Conservation (phyloP, 257 asterid species). For the Asclepias syriaca region DNA sequence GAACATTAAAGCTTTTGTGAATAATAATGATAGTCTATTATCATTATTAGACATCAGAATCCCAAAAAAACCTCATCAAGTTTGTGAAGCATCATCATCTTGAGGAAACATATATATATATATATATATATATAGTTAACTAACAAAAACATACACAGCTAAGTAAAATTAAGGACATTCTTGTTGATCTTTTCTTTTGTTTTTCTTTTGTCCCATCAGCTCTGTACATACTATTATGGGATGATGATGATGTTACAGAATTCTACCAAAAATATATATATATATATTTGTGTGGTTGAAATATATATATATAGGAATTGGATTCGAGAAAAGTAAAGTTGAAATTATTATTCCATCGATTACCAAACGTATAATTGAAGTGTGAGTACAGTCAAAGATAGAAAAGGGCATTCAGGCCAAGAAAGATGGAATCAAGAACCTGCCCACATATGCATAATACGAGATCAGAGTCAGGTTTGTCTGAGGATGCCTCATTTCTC, state of each 20-base stretch:
- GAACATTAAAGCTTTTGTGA: conserved; percentile 50
- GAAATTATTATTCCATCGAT: neutral
- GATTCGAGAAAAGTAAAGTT: no score
- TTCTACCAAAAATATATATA: no score
- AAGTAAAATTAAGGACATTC: neutral
- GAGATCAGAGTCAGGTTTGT: no score
- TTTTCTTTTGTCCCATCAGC: neutral
- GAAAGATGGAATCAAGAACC: conserved; percentile 2
- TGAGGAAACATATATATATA: neutral
- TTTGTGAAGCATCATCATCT: neutral
- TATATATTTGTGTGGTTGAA: no score
- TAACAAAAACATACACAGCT: neutral
- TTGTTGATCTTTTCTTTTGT: neutral
- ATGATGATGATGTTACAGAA: neutral
- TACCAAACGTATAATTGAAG: neutral
- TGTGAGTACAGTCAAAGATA: no score
- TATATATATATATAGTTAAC: neutral
- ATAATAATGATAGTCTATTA: conserved; percentile 32
- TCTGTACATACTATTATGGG: neutral
- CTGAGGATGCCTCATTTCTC: no score
- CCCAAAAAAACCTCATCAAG: conserved; percentile 30
- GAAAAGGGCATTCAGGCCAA: neutral
- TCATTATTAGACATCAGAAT: conserved; percentile 40
- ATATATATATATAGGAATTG: neutral
- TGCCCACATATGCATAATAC: no score